Evolutionary conservation across 2,329 filamentous ascomycete species (phyloP), one percentile per base, ranked within the genome.

Genomic region (Aurifilum marmelostoma): DNA sequence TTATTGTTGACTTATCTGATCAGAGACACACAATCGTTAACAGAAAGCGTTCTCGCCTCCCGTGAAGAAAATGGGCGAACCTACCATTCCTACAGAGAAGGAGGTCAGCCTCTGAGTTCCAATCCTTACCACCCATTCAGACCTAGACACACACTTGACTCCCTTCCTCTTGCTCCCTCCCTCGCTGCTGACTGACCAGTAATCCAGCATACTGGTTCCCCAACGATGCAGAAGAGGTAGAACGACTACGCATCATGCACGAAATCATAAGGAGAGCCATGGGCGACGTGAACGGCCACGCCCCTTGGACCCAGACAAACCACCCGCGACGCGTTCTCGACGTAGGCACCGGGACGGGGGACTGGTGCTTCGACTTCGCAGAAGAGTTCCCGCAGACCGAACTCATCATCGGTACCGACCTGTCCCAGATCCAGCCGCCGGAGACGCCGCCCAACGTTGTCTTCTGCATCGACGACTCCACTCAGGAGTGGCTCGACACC

Each of bases 381-480:
- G 86, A 89, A 73, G 75, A 81, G 63, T 91, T 89, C 70, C 89
- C 89, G 16, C 75, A 83, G 4, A 80, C 89, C 14, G 78, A 84
- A 70, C 67, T 71, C 5, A 83, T 92, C 39, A 83, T 85, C 63
- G 90, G 88, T 41, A 90, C 87, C 11, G 90, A 92, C 74, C 81
- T 92, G 7, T 91, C 89, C 0, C 89, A 89, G 1, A 88, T 91
- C 34, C 90, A 92, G 74, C 89, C 89, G 2, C 80, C 80, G 5
- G 82, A 86, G 62, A 89, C 93, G 0, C 91, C 92, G 0, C 85
- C 87, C 24, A 94, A 94, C 71, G 89, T 93, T 18, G 71, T 59
- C 64, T 94, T 94, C 73, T 88, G 88, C 70, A 85, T 94, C 60
- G 91, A 93, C 75, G 91, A 94, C 74, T 83, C 84, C 76, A 80